Conservation (phyloP, 306 rosid genomes). For the Potentilla sterilis region DNA sequence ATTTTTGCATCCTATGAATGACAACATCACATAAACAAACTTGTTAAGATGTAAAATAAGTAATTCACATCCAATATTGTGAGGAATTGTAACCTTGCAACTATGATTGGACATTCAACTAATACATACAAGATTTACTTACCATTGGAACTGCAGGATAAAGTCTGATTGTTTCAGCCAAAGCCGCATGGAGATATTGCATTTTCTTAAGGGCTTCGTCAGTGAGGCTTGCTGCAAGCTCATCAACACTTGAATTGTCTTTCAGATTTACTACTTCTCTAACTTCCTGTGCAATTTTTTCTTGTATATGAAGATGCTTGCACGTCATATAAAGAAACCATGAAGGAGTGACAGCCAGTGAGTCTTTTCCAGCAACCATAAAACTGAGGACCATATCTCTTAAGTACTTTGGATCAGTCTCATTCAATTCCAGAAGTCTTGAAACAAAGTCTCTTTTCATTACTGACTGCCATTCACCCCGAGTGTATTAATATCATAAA, state of each 20-base stretch:
- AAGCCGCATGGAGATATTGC: constrained; percentile 53
- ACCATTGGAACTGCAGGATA: constrained; percentile 68
- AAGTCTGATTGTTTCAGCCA: constrained; percentile 58
- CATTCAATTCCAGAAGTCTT: constrained; percentile 40
- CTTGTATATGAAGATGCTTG: constrained; percentile 52
- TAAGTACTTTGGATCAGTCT: constrained; percentile 39
- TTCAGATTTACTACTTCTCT: constrained; percentile 8
- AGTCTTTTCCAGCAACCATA: constrained; percentile 20
- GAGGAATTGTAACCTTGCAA: not conserved
- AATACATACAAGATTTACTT: not conserved
- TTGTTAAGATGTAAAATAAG: not conserved
- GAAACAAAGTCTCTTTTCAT: constrained; percentile 45
- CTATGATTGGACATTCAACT: not conserved
- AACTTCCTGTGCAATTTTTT: constrained; percentile 47
- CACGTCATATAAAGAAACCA: constrained; percentile 41
- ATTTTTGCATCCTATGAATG: constrained; percentile 20
- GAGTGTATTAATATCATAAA: not conserved
- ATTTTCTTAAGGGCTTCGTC: constrained; percentile 50
- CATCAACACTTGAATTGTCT: constrained; percentile 21
- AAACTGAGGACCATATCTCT: constrained; percentile 39
- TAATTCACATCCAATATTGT: not conserved
- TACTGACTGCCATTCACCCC: constrained; percentile 8
- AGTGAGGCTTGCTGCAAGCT: constrained; percentile 36
- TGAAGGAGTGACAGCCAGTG: constrained; percentile 46
- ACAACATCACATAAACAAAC: not conserved